These are phyloP conservation scores for Paspalum notatum DNA, from an alignment of 176 grass and related monocot genomes.

Conservation along the genomic window DNA sequence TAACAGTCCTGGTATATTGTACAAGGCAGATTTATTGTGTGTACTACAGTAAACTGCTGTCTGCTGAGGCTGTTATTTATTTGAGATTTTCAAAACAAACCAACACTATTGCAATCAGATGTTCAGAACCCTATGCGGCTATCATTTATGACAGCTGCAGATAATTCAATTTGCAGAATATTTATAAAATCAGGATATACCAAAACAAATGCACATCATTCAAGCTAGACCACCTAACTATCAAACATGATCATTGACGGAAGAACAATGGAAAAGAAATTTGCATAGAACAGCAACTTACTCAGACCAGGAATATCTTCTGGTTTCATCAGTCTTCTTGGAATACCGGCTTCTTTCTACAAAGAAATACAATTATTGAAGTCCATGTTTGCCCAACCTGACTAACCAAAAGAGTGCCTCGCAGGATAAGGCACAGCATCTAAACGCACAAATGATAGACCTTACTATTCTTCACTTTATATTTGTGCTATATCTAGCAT, in stretches of 20 bases:
- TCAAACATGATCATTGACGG: background rate
- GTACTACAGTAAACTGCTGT: too few relatives aligned
- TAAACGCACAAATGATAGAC: background rate
- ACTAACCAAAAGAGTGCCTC: slow-evolving; percentile 14
- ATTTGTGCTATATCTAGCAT: background rate
- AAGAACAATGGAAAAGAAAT: background rate
- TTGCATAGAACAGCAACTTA: slow-evolving; percentile 60
- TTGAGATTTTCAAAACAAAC: background rate
- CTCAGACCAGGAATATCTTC: slow-evolving; percentile 94
- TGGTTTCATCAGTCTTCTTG: slow-evolving; percentile 80
- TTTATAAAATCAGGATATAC: background rate
- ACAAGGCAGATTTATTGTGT: too few relatives aligned
- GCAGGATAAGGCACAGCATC: background rate
- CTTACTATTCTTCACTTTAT: slow-evolving; percentile 3
- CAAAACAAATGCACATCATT: background rate
- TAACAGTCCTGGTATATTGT: background rate
- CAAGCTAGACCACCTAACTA: background rate
- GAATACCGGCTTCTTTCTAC: slow-evolving; percentile 95
- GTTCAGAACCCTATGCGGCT: background rate
- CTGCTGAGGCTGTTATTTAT: background rate
- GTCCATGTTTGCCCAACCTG: background rate
- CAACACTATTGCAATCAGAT: background rate
- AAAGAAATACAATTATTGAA: slow-evolving; percentile 41
- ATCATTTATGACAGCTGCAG: background rate
- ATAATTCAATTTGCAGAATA: slow-evolving; percentile 23